phyloP scores from a whole-genome alignment of 768 basidiomycete species.

The Porphyrellus cyaneotinctus region DNA sequence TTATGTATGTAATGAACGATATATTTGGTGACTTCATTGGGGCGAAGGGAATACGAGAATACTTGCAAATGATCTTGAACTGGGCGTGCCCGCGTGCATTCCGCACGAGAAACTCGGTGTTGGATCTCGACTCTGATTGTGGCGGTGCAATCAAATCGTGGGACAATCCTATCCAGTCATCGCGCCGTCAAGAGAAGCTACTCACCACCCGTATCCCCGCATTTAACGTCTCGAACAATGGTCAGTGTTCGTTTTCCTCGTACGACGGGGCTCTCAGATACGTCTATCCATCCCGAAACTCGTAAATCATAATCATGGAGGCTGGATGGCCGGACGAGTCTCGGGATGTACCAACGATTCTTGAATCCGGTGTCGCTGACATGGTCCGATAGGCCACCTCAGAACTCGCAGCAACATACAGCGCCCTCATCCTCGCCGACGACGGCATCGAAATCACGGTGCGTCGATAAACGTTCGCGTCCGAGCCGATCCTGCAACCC shows the following conservation, averaged over 20 bases:
- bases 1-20: neutral
- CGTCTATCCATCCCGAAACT: neutral
- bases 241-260: slow-evolving; percentile 15
- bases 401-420: slow-evolving; percentile 94
- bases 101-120: no score
- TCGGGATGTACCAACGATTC: slow-evolving; percentile 7
- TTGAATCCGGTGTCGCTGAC: slow-evolving; percentile 14
- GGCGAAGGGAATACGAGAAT: neutral
- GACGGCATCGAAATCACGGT: slow-evolving; percentile 97
- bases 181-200: no score
- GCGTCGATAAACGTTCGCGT: slow-evolving; percentile 32
- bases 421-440: slow-evolving; percentile 97
- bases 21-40: neutral
- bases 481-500: neutral
- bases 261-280: neutral
- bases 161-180: slow-evolving; percentile 1
- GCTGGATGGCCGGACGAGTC: slow-evolving; percentile 19
- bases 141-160: slow-evolving; percentile 18
- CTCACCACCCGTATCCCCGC: slow-evolving; percentile 8
- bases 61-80: neutral
- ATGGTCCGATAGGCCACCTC: slow-evolving; percentile 40
- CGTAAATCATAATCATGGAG: neutral
- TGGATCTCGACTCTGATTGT: no score
- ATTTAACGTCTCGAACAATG: slow-evolving; percentile 19
- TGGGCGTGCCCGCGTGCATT: no score